Evolutionary conservation across 164 flowering plant species (phyloP), one percentile per base, ranked within the genome.

Genomic region (Aristolochia contorta): DNA sequence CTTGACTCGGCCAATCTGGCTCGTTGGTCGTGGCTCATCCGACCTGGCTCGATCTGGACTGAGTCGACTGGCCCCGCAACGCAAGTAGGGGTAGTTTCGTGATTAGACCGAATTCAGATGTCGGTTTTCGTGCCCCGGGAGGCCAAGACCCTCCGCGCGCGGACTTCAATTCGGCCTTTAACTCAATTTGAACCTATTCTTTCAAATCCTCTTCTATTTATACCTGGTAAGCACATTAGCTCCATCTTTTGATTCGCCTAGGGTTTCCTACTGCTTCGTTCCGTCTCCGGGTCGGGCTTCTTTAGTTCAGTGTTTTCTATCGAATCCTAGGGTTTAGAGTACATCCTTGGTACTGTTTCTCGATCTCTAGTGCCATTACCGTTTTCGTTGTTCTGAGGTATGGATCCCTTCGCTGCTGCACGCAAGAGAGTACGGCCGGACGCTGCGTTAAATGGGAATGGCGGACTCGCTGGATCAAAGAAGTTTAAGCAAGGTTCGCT

Each of bases 341-440:
- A 45, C 48, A 63, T 9, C 8, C 15, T 61, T n/a, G 23, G 45
- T 0, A 47, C 49, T 27, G 3, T 27, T 27, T 2, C 3, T 27
- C 30, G 3, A 27, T 27, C 30, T 27, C 30, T 27, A 27, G 30
- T 2, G 5, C 30, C 30, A 5, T 27, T 27, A 2, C 30, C 30
- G 30, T 2, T 27, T 27, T 27, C 30, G 30, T 27, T 27, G 2
- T 27, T 27, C 30, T 2, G 5, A 27, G 30, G 30, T 41, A 72
- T 69, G 72, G 73, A 55, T 58, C 30, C 20, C 24, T 55, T 16
- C 70, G 65, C 18, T n/a, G 51, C 16, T 12, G 68, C 59, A 51
- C 76, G 76, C 55, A 79, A 79, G 69, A 69, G 75, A 65, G 69
- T 67, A 45, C 63, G 76, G 56, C 50, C 53, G 0, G 77, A 72